A percentile compares a stretch with the other conserved stretches of the same genome.
These are phyloP conservation scores for Oryza rufipogon DNA, from an alignment of 176 grass and related monocot species.

Conservation along the genomic window DNA sequence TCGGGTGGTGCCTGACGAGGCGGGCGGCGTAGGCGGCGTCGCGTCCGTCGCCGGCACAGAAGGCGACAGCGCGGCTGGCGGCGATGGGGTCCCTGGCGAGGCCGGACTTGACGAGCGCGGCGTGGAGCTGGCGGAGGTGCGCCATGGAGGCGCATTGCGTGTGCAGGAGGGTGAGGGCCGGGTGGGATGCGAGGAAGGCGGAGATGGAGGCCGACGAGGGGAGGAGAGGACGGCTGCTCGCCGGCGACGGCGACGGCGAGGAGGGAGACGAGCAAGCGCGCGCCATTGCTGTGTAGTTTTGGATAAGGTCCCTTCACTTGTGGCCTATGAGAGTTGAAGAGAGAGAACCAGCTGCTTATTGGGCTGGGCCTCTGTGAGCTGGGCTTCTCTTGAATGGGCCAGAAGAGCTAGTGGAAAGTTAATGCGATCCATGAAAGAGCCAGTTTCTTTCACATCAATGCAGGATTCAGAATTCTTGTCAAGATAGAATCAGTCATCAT, in stretches of 20 bases:
- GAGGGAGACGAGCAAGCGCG: background rate
- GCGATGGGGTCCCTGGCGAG: conserved; percentile 66
- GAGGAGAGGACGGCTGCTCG: conserved; percentile 22
- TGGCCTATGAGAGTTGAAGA: background rate
- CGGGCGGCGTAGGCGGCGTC: conserved; percentile 52
- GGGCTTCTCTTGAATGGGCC: background rate
- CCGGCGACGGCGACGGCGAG: background rate
- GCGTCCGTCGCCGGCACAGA: conserved; percentile 47
- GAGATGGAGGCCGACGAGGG: conserved; percentile 56
- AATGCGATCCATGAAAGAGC: background rate
- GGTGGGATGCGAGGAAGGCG: conserved; percentile 59
- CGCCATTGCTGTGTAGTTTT: conserved; percentile 30
- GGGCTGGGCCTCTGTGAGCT: background rate
- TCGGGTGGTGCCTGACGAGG: conserved; percentile 57
- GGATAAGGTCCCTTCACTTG: conserved; percentile 20
- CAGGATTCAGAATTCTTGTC: background rate
- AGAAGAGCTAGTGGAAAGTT: background rate
- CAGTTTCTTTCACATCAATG: background rate
- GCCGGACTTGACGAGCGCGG: conserved; percentile 64
- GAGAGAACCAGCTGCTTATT: background rate
- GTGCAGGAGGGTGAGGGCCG: conserved; percentile 57
- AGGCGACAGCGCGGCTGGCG: conserved; percentile 61
- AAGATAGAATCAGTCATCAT: background rate
- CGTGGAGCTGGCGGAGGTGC: conserved; percentile 76
- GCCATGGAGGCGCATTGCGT: conserved; percentile 63